Conservation (phyloP, 768 basidiomycete genomes). For the Tulasnella sp. region DNA sequence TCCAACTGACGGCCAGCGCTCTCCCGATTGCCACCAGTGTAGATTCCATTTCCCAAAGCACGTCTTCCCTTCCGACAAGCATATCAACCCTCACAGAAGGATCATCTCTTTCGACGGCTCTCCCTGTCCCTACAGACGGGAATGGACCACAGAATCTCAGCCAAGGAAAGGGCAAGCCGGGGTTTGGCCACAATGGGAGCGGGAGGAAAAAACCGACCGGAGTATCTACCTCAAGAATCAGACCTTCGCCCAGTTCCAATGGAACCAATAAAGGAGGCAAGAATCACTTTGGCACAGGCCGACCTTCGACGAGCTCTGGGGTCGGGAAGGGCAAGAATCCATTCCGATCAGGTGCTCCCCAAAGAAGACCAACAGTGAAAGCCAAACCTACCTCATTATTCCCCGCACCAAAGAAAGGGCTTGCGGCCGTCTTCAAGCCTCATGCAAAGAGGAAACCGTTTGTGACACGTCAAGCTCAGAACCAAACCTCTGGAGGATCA, state of each 20-base stretch:
- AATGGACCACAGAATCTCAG: background rate
- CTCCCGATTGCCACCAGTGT: background rate
- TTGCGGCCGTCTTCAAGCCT: background rate
- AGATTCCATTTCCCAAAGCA: background rate
- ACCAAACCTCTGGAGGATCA: background rate
- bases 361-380: background rate
- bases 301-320: background rate
- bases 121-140: background rate
- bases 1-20: background rate
- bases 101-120: background rate
- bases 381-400: background rate
- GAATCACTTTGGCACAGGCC: background rate
- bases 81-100: background rate
- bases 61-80: background rate
- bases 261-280: background rate
- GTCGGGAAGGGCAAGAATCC: background rate
- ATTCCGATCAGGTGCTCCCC: background rate
- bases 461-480: background rate
- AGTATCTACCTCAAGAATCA: background rate
- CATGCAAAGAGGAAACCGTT: background rate
- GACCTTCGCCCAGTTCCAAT: background rate
- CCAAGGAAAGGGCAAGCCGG: background rate
- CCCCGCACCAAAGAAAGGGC: background rate
- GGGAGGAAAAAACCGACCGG: background rate
- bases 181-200: background rate